Conservation (phyloP, 148 eudicot genomes). For the Fagopyrum homotropicum region DNA sequence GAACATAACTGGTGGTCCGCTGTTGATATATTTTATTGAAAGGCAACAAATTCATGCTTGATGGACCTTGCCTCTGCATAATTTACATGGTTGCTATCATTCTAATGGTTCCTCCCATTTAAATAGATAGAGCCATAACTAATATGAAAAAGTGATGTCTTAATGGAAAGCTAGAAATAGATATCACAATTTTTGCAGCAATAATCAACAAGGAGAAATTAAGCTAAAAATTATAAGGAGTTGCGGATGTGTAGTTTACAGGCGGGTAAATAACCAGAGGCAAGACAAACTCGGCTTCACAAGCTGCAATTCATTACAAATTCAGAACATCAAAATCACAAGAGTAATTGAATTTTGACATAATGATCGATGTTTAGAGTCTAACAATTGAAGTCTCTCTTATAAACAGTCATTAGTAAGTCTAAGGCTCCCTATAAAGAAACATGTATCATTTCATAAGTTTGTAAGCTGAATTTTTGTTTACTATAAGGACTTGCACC, state of each 20-base stretch:
- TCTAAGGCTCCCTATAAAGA: slow-evolving; percentile 18
- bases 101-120: slow-evolving; percentile 27
- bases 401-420: slow-evolving; percentile 35
- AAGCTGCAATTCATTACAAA: background rate
- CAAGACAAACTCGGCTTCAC: background rate
- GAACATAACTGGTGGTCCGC: slow-evolving; percentile 47
- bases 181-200: background rate
- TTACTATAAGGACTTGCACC: background rate
- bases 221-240: background rate
- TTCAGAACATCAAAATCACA: no score
- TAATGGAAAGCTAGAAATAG: background rate
- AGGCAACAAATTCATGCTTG: slow-evolving; percentile 30
- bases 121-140: slow-evolving; percentile 44
- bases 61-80: slow-evolving; percentile 44
- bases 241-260: no score
- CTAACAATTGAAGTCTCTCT: slow-evolving; percentile 22
- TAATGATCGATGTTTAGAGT: no score
- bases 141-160: slow-evolving; percentile 4
- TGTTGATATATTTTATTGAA: slow-evolving; percentile 37
- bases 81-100: slow-evolving; percentile 29
- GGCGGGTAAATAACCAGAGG: no score
- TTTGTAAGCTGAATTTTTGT: background rate
- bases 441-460: background rate
- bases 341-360: no score
- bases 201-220: background rate